phyloP scores from a whole-genome alignment of 306 rosid species.

The Pachyrhizus erosus region DNA sequence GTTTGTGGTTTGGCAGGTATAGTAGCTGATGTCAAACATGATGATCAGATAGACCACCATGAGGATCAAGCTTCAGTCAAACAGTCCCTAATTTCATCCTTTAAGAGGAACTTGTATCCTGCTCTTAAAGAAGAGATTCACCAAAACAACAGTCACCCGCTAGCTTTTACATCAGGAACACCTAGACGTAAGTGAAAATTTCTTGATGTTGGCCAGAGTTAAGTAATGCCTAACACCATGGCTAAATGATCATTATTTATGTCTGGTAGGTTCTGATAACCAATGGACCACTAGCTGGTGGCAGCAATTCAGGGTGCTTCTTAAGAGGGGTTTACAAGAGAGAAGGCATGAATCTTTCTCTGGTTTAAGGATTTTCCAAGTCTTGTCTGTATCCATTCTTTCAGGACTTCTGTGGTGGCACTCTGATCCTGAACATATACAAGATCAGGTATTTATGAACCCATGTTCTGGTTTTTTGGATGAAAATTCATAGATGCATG shows the following conservation, averaged over 20 bases:
- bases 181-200: conserved; percentile 59
- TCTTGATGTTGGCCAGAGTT: background rate
- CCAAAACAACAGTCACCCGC: conserved; percentile 33
- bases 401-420: conserved; percentile 96
- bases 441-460: conserved; percentile 75
- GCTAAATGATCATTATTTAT: conserved; percentile 9
- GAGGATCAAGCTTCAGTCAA: conserved; percentile 74
- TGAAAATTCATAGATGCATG: conserved; percentile 2
- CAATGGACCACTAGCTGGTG: conserved; percentile 86
- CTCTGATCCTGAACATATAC: conserved; percentile 71
- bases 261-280: conserved; percentile 52
- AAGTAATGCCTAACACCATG: background rate
- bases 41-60: conserved; percentile 62
- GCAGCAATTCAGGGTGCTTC: conserved; percentile 79
- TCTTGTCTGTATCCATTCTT: conserved; percentile 81
- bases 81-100: conserved; percentile 72
- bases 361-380: conserved; percentile 84
- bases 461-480: background rate
- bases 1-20: conserved; percentile 58
- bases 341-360: conserved; percentile 94
- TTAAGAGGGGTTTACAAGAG: conserved; percentile 78
- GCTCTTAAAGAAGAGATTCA: conserved; percentile 75
- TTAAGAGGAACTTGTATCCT: conserved; percentile 71
- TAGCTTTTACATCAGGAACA: conserved; percentile 44
- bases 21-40: conserved; percentile 68